These are phyloP conservation scores for Pythium guiyangense DNA, from an alignment of 352 stramenopile species.

Conservation along the genomic window DNA sequence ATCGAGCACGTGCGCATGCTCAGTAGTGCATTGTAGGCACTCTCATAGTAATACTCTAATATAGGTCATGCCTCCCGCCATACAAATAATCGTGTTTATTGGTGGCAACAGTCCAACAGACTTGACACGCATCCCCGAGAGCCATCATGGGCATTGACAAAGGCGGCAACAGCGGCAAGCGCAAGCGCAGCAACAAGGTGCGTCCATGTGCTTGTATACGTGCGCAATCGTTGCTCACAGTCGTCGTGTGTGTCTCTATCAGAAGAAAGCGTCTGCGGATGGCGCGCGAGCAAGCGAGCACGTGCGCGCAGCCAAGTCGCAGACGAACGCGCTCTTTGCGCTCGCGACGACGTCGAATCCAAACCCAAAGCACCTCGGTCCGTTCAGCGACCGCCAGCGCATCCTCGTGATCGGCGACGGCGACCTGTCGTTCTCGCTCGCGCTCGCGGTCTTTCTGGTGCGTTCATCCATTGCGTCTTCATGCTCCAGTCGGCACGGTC, in stretches of 20 bases:
- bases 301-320: constrained; percentile 41
- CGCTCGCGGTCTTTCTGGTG: constrained; percentile 71
- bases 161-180: constrained; percentile 14
- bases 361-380: constrained; percentile 77
- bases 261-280: constrained; percentile 20
- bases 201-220: not conserved
- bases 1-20: constrained; percentile 7
- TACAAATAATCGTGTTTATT: too few relatives aligned
- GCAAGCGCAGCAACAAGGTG: constrained; percentile 15
- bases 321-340: constrained; percentile 66
- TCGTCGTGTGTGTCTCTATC: not conserved
- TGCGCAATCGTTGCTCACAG: not conserved
- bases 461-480: not conserved
- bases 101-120: not conserved
- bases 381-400: constrained; percentile 66
- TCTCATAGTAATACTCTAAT: too few relatives aligned
- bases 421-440: constrained; percentile 80
- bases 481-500: not conserved
- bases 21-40: constrained; percentile 5
- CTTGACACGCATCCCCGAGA: not conserved
- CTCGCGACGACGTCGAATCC: constrained; percentile 71
- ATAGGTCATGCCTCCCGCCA: too few relatives aligned
- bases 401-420: constrained; percentile 85
- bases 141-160: constrained; percentile 14
- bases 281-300: constrained; percentile 9